These are phyloP conservation scores for Chimonanthus salicifolius DNA, from an alignment of 164 flowering plant species.

Conservation along the genomic window DNA sequence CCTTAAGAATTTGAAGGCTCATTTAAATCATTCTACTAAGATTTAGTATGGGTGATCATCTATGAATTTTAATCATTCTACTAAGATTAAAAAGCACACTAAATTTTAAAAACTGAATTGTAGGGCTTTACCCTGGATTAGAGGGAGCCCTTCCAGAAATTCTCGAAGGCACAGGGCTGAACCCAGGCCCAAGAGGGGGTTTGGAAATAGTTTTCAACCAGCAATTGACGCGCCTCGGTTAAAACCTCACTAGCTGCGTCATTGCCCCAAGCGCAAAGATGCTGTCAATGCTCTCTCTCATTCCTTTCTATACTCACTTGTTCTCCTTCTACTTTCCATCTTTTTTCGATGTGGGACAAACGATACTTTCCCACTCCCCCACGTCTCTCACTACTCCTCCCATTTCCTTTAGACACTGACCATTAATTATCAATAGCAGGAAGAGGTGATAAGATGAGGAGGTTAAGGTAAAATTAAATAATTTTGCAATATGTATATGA, in stretches of 20 bases:
- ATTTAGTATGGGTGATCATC: too few species aligned
- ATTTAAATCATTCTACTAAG: too few species aligned
- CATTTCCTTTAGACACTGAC: too few species aligned
- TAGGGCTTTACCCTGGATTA: conserved; percentile 21
- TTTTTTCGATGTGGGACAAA: neutral
- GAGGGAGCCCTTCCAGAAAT: conserved; percentile 22
- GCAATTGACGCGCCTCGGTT: conserved; percentile 20
- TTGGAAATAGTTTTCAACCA: conserved; percentile 18
- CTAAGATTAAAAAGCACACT: too few species aligned
- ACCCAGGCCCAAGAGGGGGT: conserved; percentile 17
- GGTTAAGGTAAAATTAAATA: too few species aligned
- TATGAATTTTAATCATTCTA: too few species aligned
- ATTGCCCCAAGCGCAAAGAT: conserved; percentile 18
- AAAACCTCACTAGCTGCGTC: conserved; percentile 19
- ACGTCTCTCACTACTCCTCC: too few species aligned
- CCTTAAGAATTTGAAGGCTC: too few species aligned
- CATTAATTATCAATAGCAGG: too few species aligned
- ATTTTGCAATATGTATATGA: too few species aligned
- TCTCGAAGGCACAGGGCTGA: conserved; percentile 15
- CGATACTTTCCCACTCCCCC: neutral
- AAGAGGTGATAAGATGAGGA: too few species aligned
- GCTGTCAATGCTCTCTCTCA: neutral
- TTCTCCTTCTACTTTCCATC: too few species aligned
- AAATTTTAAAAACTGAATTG: neutral
- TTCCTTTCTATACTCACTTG: neutral